Conservation (phyloP, 192 early-diverging fungal genomes). For the Tieghemiomyces parasiticus region DNA sequence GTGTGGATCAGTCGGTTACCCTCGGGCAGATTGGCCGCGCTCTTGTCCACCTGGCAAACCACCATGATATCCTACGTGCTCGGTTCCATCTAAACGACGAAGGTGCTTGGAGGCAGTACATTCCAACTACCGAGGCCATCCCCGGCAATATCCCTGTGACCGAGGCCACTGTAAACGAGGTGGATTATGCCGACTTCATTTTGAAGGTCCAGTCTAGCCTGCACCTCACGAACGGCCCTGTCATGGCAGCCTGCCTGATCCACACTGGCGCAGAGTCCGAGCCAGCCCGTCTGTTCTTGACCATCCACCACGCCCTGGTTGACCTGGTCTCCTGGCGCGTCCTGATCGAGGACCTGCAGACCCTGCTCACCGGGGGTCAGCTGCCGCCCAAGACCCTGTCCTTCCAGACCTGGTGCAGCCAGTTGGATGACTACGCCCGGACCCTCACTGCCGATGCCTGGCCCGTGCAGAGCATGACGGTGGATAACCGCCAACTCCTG, state of each 20-base stretch:
- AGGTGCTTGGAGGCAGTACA: neutral
- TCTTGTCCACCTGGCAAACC: neutral
- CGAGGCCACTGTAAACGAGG: neutral
- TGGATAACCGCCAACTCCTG: neutral
- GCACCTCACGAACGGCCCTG: neutral
- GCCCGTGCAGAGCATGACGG: neutral
- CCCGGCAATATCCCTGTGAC: neutral
- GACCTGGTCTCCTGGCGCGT: slow-evolving; percentile 20
- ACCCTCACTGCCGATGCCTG: neutral
- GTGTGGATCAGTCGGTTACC: neutral
- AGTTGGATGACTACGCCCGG: neutral
- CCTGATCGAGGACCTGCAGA: slow-evolving; percentile 15
- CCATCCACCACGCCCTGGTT: slow-evolving; percentile 16
- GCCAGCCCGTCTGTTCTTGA: slow-evolving; percentile 12
- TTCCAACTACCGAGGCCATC: neutral
- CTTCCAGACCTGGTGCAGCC: slow-evolving; percentile 13
- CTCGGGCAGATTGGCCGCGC: neutral
- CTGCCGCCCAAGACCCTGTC: slow-evolving; percentile 13
- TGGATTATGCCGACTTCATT: neutral
- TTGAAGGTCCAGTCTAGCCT: neutral
- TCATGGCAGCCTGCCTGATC: neutral
- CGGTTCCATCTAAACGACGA: neutral
- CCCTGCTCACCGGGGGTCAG: slow-evolving; percentile 1
- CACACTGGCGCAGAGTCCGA: slow-evolving; percentile 1
- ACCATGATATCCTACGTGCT: neutral